Evolutionary conservation across 1,284 basidiomycete species (phyloP).

Genomic region (Phenoliferia sp.): DNA sequence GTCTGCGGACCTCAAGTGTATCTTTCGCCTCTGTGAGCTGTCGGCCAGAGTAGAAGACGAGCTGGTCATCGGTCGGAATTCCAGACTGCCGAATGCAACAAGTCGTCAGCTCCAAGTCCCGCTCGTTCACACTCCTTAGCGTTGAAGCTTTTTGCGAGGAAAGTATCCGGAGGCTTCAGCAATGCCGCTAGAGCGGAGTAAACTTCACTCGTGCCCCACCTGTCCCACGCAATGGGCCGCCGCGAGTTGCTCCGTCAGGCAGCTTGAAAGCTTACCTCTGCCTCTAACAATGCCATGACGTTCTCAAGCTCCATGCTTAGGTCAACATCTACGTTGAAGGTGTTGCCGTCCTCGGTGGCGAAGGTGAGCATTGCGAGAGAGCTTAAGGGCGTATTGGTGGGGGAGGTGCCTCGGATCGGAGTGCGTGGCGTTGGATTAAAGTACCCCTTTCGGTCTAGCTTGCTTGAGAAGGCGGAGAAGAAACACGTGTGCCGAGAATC

Average conservation of each 20-base stretch:
- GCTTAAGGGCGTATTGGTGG: background rate
- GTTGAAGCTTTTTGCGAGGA: too few species aligned
- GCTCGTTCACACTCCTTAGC: background rate
- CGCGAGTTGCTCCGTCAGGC: too few species aligned
- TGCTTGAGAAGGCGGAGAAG: too few species aligned
- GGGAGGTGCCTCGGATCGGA: background rate
- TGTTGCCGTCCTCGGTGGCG: conserved; percentile 63
- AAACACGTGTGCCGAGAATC: too few species aligned
- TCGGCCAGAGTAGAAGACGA: conserved; percentile 59
- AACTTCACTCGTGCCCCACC: too few species aligned
- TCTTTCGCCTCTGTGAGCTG: conserved; percentile 60
- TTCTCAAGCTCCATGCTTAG: conserved; percentile 81
- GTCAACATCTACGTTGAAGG: conserved; percentile 73
- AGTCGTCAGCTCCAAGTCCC: background rate
- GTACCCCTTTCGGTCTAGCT: too few species aligned
- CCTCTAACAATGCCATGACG: conserved; percentile 81
- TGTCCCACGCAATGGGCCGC: too few species aligned
- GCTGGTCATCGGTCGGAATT: conserved; percentile 64
- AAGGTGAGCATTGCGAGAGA: conserved; percentile 65
- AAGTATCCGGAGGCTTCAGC: too few species aligned
- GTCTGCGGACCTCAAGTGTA: conserved; percentile 56
- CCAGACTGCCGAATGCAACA: conserved; percentile 52
- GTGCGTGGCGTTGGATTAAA: too few species aligned
- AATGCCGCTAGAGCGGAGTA: background rate
- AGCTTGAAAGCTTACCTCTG: conserved; percentile 58